phyloP scores from a whole-genome alignment of 257 asterid species.

The Nicotiana noctiflora region DNA sequence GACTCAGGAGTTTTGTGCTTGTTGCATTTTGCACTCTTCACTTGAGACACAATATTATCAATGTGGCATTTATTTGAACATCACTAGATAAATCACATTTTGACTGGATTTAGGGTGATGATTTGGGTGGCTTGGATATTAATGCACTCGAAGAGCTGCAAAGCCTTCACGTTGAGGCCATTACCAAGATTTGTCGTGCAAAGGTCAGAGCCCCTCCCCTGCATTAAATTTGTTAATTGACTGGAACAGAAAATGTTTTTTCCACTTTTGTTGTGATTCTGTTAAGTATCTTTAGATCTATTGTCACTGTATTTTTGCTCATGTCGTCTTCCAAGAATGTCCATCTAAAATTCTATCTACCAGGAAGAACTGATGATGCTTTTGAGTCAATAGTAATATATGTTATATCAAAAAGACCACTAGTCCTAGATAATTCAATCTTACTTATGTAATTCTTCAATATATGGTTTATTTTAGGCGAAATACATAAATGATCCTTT shows the following conservation, averaged over 20 bases:
- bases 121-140: slow-evolving; percentile 25
- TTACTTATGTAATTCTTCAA: not conserved
- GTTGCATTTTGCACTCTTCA: not conserved
- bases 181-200: slow-evolving; percentile 36
- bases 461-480: not conserved
- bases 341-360: not conserved
- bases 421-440: not conserved
- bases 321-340: not conserved
- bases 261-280: not conserved
- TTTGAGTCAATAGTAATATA: not conserved
- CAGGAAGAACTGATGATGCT: not conserved
- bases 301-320: not conserved
- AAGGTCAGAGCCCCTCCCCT: slow-evolving; percentile 18
- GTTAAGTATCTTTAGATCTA: not conserved
- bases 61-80: not conserved
- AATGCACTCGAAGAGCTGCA: slow-evolving; percentile 33
- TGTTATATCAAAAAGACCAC: not conserved
- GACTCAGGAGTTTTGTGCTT: not conserved
- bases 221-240: not conserved
- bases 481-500: too few species aligned
- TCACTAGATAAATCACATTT: not conserved
- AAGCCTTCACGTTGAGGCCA: slow-evolving; percentile 38
- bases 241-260: not conserved
- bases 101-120: slow-evolving; percentile 26
- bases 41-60: not conserved